Percentiles rank a stretch among this genome's conserved stretches.
Conservation (phyloP, 306 rosid genomes). For the Alnus rubra region DNA sequence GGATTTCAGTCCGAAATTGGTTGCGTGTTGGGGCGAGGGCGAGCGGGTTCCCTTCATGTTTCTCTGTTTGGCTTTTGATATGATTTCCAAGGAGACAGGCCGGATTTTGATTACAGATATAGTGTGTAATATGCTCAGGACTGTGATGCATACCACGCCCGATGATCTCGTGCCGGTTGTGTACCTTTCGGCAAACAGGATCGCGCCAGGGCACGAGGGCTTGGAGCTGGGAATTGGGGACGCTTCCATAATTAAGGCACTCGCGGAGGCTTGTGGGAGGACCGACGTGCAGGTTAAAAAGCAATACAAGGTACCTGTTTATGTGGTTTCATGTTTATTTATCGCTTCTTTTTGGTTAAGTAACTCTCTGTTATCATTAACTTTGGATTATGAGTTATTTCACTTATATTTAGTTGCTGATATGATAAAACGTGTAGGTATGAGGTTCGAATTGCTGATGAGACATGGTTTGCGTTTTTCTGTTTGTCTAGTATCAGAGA, state of each 20-base stretch:
- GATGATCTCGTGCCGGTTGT: constrained; percentile 66
- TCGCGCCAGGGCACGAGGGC: constrained; percentile 80
- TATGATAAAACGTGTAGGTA: not conserved
- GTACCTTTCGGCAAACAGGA: constrained; percentile 63
- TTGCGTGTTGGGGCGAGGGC: constrained; percentile 67
- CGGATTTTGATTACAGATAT: constrained; percentile 79
- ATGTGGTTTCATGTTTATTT: not conserved
- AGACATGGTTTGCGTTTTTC: not conserved
- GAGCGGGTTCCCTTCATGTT: constrained; percentile 69
- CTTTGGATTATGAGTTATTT: not conserved
- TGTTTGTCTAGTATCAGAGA: not conserved
- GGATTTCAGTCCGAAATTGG: constrained; percentile 51
- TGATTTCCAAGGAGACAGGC: constrained; percentile 53
- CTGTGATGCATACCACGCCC: constrained; percentile 67
- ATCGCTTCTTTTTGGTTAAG: not conserved
- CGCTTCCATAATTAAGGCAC: constrained; percentile 78
- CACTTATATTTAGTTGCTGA: not conserved
- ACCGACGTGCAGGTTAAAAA: constrained; percentile 62
- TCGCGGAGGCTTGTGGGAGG: constrained; percentile 78
- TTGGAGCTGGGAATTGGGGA: constrained; percentile 89
- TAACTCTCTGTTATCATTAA: not conserved
- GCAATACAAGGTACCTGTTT: constrained; percentile 58
- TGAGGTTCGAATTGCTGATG: not conserved
- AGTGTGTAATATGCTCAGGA: constrained; percentile 75
- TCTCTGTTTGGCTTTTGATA: constrained; percentile 57